A percentile compares a stretch with the other conserved stretches of the same genome.
These are phyloP conservation scores for Podila minutissima DNA, from an alignment of 192 early-diverging fungal genomes.

Conservation along the genomic window DNA sequence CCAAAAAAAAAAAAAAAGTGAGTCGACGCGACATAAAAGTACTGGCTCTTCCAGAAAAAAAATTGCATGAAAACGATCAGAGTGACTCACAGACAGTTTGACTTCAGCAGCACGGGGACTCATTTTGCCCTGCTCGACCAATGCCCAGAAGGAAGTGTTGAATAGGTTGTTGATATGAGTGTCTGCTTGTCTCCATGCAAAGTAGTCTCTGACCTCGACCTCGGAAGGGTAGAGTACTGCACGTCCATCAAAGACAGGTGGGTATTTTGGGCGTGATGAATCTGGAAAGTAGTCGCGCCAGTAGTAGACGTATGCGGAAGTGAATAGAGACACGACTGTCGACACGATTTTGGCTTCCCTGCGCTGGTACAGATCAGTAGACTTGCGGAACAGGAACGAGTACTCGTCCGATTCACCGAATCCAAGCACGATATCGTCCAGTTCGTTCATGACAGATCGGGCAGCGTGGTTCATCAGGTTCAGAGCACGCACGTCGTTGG, in stretches of 20 bases:
- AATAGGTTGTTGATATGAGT: constrained; percentile 96
- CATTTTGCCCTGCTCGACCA: constrained; percentile 77
- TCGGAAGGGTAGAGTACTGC: constrained; percentile 88
- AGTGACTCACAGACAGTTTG: constrained; percentile 68
- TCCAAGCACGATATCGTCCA: constrained; percentile 81
- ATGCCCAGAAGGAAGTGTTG: constrained; percentile 94
- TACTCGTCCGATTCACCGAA: constrained; percentile 98
- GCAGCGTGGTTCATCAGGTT: constrained; percentile 87
- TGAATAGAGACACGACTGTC: constrained; percentile 86
- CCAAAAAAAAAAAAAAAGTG: not conserved
- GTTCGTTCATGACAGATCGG: constrained; percentile 79
- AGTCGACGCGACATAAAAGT: too few species aligned
- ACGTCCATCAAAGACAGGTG: constrained; percentile 93
- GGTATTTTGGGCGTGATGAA: constrained; percentile 66
- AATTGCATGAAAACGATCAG: not conserved
- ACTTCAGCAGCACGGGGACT: constrained; percentile 80
- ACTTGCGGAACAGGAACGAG: constrained; percentile 59
- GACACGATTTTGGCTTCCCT: constrained; percentile 79
- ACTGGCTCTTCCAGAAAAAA: not conserved
- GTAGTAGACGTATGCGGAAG: constrained; percentile 83
- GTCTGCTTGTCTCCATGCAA: constrained; percentile 95
- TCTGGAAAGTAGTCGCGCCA: constrained; percentile 83
- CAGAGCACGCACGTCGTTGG: constrained; percentile 81
- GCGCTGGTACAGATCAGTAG: constrained; percentile 30
- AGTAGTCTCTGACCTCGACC: constrained; percentile 88